Conservation (phyloP, 768 basidiomycete species). For the Wakefieldia striispora region DNA sequence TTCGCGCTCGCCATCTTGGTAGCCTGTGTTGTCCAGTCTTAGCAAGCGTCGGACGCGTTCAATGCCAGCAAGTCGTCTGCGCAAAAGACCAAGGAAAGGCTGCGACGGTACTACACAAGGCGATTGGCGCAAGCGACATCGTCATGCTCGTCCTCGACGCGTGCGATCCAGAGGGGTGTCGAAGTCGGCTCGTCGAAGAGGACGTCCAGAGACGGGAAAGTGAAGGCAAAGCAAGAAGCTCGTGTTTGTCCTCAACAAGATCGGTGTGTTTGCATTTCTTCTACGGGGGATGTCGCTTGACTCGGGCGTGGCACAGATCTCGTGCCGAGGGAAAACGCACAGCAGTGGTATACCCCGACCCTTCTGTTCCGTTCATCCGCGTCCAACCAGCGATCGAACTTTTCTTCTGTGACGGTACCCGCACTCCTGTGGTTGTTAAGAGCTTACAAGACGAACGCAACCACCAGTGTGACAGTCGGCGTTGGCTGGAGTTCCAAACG, state of each 20-base stretch:
- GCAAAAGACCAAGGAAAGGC: slow-evolving; percentile 63
- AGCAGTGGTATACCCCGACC: slow-evolving; percentile 90
- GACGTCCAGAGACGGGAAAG: slow-evolving; percentile 82
- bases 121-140: slow-evolving; percentile 91
- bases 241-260: slow-evolving; percentile 95
- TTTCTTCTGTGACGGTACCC: slow-evolving; percentile 75
- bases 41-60: slow-evolving; percentile 15
- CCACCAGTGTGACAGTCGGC: slow-evolving; percentile 77
- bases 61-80: slow-evolving; percentile 26
- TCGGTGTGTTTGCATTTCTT: slow-evolving; percentile 55
- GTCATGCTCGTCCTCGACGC: slow-evolving; percentile 90
- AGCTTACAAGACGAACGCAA: slow-evolving; percentile 65
- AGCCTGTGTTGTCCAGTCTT: slow-evolving; percentile 24
- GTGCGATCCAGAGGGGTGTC: slow-evolving; percentile 90
- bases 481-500: slow-evolving; percentile 97
- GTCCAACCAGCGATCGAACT: slow-evolving; percentile 74
- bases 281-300: neutral
- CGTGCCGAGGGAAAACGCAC: slow-evolving; percentile 82
- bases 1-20: slow-evolving; percentile 54
- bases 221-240: slow-evolving; percentile 90
- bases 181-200: slow-evolving; percentile 90
- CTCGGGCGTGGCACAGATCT: slow-evolving; percentile 55
- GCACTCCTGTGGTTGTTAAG: slow-evolving; percentile 80
- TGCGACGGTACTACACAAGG: slow-evolving; percentile 78
- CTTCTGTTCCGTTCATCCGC: slow-evolving; percentile 85